phyloP scores from a whole-genome alignment of 1,284 basidiomycete genomes.

The Leccinum colubrinum region DNA sequence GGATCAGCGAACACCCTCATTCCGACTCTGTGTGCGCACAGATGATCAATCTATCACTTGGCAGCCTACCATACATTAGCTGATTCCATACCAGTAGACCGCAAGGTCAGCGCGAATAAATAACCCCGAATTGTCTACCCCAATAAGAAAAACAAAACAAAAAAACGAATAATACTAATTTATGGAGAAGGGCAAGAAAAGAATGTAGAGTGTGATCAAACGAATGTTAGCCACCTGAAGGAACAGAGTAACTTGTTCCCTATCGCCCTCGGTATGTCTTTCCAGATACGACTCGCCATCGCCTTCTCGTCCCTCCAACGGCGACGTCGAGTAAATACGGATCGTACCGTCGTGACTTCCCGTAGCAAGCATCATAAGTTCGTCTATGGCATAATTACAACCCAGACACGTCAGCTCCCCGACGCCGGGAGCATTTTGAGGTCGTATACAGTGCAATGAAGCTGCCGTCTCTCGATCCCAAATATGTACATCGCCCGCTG shows the following conservation, averaged over 20 bases:
- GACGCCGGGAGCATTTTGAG: slow-evolving; percentile 40
- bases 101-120: slow-evolving; percentile 15
- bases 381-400: slow-evolving; percentile 66
- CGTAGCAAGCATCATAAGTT: slow-evolving; percentile 77
- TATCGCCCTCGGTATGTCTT: slow-evolving; percentile 27
- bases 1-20: slow-evolving; percentile 2
- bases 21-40: slow-evolving; percentile 2
- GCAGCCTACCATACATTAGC: no score
- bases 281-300: slow-evolving; percentile 26
- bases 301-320: slow-evolving; percentile 21
- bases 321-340: slow-evolving; percentile 59
- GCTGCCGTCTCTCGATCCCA: slow-evolving; percentile 78
- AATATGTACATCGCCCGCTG: slow-evolving; percentile 79
- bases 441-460: slow-evolving; percentile 62
- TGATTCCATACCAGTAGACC: no score
- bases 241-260: slow-evolving; percentile 26
- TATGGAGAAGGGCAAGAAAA: background rate
- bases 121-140: slow-evolving; percentile 3
- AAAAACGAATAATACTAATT: slow-evolving; percentile 7
- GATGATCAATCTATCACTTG: slow-evolving; percentile 39
- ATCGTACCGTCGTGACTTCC: slow-evolving; percentile 75
- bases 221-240: slow-evolving; percentile 26
- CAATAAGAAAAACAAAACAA: slow-evolving; percentile 16
- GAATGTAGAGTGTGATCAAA: slow-evolving; percentile 1
- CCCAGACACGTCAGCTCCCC: slow-evolving; percentile 74